Evolutionary conservation across 2,329 filamentous ascomycete species (phyloP), one percentile per base, ranked within the genome.

Genomic region (Clarireedia homoeocarpa): DNA sequence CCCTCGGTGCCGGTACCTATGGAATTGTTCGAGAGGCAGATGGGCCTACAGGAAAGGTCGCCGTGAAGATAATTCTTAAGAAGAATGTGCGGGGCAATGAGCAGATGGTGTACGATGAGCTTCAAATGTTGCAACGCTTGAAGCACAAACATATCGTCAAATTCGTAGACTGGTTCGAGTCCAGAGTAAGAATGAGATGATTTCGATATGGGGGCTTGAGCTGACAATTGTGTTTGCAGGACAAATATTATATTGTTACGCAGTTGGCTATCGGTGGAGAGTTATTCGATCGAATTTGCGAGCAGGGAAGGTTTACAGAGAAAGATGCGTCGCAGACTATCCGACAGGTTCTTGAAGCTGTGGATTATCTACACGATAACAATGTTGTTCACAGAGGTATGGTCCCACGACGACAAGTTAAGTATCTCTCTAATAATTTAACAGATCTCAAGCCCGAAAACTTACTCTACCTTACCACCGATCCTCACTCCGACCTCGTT

Each of bases 191-290:
- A 38, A 48, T 4, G 48, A 20, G 17, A 47, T 42, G 17, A 53
- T n/a, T 14, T 24, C 15, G 15, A 10, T 30, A 26, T 30, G 5
- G 12, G 34, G 20, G 27, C 20, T 15, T 4, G 10, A 15, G 50
- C 58, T 63, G 39, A 63, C 42, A 23, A 15, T 27, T 48, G 17
- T 39, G 15, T 12, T 27, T 50, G 27, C 66, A 96, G 91, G 94
- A 99, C 78, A 99, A 99, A 77, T 99, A 96, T 77, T 99, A 99
- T 73, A 97, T 99, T 65, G 91, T 99, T 66, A 99, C 94, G 34
- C 88, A 99, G 73, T 80, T 99, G 55, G 94, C 94, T 44, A 96
- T 89, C 0, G 94, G 94, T 63, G 94, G 94, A 71, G 94, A 99
- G 75, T 76, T 99, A 61, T 99, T 99, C 72, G 94, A 99, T 69